Evolutionary conservation across 495 filamentous ascomycete species (phyloP).

Genomic region (Trichoderma virens): DNA sequence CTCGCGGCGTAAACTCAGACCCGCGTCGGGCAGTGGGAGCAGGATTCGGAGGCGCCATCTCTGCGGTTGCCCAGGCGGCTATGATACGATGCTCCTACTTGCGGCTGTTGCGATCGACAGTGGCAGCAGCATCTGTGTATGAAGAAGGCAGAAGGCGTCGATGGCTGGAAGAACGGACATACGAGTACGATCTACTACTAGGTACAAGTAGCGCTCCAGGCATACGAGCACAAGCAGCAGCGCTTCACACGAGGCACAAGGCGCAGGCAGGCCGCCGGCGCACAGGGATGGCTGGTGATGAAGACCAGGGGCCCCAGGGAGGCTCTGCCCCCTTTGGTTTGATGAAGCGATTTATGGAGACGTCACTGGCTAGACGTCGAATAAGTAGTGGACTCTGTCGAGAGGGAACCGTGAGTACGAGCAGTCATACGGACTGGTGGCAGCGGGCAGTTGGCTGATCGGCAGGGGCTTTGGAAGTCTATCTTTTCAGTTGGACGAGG

Average conservation of each 20-base stretch:
- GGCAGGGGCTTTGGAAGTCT: background rate
- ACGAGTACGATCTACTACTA: no score
- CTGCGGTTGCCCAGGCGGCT: background rate
- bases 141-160: background rate
- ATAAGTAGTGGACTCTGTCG: background rate
- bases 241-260: background rate
- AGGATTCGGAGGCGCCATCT: background rate
- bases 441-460: background rate
- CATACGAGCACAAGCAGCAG: background rate
- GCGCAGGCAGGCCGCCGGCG: background rate
- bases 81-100: background rate
- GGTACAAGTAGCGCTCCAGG: background rate
- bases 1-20: background rate
- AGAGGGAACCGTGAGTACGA: background rate
- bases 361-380: slow-evolving; percentile 2
- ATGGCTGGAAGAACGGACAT: background rate
- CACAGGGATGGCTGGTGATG: background rate
- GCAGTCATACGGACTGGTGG: background rate
- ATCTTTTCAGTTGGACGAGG: background rate
- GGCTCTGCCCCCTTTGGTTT: slow-evolving; percentile 5
- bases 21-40: background rate
- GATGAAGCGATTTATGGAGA: slow-evolving; percentile 9
- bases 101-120: background rate
- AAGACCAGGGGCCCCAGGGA: slow-evolving; percentile 6
- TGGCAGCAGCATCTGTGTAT: background rate